These are phyloP conservation scores for Cucumis cinereus DNA, from an alignment of 306 rosid genomes.

Conservation along the genomic window DNA sequence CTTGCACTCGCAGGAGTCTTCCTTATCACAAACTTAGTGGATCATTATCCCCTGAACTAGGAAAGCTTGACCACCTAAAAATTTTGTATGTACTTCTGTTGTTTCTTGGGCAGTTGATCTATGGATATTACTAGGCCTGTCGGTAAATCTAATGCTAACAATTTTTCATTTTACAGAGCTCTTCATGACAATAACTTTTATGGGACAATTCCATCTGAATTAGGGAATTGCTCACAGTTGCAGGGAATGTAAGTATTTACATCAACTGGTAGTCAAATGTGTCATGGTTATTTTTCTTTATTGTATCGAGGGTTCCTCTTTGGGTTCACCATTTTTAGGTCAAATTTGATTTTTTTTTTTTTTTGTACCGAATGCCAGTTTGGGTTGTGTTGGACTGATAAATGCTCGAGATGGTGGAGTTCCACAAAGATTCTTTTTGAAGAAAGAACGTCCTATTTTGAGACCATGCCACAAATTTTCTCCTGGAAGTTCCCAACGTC, in stretches of 20 bases:
- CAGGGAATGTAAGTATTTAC: constrained; percentile 52
- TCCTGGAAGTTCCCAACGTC: not conserved
- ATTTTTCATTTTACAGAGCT: constrained; percentile 42
- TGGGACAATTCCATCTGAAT: constrained; percentile 77
- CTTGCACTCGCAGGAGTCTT: constrained; percentile 59
- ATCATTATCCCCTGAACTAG: constrained; percentile 62
- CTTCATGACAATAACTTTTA: constrained; percentile 73
- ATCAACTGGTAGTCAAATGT: not conserved
- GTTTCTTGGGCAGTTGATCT: not conserved
- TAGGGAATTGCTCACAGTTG: constrained; percentile 84
- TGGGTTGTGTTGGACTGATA: no score
- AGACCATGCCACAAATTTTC: not conserved
- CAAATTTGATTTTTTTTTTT: no score
- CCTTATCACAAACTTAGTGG: constrained; percentile 71
- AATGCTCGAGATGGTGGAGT: not conserved
- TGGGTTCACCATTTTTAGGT: no score
- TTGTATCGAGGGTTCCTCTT: not conserved
- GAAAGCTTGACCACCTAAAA: constrained; percentile 70
- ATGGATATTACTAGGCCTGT: not conserved
- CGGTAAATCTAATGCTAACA: constrained; percentile 14
- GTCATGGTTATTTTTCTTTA: not conserved
- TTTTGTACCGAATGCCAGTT: no score
- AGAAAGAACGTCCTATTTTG: not conserved
- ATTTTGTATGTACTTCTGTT: constrained; percentile 53
- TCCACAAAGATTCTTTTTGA: not conserved